phyloP scores from a whole-genome alignment of 2,329 filamentous ascomycete genomes.

The Hymenoscyphus salicellus region DNA sequence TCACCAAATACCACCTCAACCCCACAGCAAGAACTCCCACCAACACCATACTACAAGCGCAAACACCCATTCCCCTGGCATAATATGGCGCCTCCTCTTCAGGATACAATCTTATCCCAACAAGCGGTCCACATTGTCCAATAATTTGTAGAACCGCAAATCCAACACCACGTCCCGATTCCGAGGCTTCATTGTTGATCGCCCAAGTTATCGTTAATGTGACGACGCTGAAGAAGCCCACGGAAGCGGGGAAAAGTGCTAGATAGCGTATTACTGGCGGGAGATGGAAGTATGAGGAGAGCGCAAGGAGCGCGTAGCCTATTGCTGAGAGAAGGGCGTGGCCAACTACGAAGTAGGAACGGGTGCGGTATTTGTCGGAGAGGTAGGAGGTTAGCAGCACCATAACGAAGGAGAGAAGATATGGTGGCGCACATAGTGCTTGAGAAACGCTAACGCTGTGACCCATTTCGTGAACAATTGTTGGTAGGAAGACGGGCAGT shows the following conservation, averaged over 20 bases:
- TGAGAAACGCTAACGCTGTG: conserved; percentile 66
- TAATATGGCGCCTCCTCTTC: conserved; percentile 48
- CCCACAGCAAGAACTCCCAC: conserved; percentile 43
- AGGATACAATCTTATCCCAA: conserved; percentile 55
- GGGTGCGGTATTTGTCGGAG: conserved; percentile 64
- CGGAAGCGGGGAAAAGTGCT: conserved; percentile 72
- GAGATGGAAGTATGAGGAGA: conserved; percentile 50
- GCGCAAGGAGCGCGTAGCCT: conserved; percentile 59
- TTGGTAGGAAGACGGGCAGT: conserved; percentile 82
- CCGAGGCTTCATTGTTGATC: conserved; percentile 76
- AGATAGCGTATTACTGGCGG: conserved; percentile 60
- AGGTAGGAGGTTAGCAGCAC: conserved; percentile 70
- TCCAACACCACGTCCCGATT: conserved; percentile 67
- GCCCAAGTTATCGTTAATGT: conserved; percentile 85
- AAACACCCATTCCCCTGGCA: conserved; percentile 48
- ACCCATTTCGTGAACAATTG: conserved; percentile 74
- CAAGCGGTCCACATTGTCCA: conserved; percentile 44
- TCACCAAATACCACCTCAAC: conserved; percentile 39
- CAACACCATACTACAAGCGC: conserved; percentile 48
- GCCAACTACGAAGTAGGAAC: conserved; percentile 64
- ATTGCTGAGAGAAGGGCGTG: conserved; percentile 64
- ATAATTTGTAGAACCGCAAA: conserved; percentile 79
- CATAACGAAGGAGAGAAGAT: conserved; percentile 68
- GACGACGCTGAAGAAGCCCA: conserved; percentile 81
- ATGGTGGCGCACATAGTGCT: conserved; percentile 77